Evolutionary conservation across 1,284 basidiomycete species (phyloP), one percentile per base, ranked within the genome.

Genomic region (Boletus subluridellus): DNA sequence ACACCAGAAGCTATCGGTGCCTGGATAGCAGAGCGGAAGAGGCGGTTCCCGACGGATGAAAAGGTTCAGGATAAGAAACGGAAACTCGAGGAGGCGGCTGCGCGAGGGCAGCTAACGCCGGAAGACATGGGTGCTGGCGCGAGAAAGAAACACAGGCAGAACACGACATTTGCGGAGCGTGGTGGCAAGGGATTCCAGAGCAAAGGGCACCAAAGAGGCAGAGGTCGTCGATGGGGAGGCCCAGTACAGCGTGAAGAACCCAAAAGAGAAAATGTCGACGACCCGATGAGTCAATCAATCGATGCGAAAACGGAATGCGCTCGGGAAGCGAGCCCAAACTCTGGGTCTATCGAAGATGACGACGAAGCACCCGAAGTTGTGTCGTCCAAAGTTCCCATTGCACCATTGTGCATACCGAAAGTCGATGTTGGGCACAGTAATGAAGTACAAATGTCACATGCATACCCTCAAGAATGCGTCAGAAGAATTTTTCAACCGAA

Each of bases 21-120:
- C 42, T 98, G 95, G 95, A 84, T 95, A 54, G 86, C 83, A 34
- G 94, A 97, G 66, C 85, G 95, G 48, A 93, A 84, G 74, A 85
- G 84, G 61, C 84, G 89, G 21, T 98, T 89, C 79, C 95, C 95
- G 4, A 90, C 86, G 15, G 73, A 80, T 15, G 69, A 78, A 50
- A 82, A 85, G 21, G 79, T 92, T 1, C 82, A 83, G 58, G 91
- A 95, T 52, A 95, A 93, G 80, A 87, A 82, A 72, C 80, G 79
- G 69, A 92, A 83, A 71, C 75, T 79, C 37, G 82, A 87, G 57
- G 91, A 94, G 61, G 92, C 93, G 5, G 75, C 85, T 38, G 86
- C 86, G 21, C 82, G 90, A 47, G 94, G 94, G 1, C 88, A 94
- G 69, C 74, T 94, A 35, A 76, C 81, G 41, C 79, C 78, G 1